A percentile compares a stretch with the other conserved stretches of the same genome.
These are phyloP conservation scores for Cicer pinnatifidum DNA, from an alignment of 306 rosid genomes.

Conservation along the genomic window DNA sequence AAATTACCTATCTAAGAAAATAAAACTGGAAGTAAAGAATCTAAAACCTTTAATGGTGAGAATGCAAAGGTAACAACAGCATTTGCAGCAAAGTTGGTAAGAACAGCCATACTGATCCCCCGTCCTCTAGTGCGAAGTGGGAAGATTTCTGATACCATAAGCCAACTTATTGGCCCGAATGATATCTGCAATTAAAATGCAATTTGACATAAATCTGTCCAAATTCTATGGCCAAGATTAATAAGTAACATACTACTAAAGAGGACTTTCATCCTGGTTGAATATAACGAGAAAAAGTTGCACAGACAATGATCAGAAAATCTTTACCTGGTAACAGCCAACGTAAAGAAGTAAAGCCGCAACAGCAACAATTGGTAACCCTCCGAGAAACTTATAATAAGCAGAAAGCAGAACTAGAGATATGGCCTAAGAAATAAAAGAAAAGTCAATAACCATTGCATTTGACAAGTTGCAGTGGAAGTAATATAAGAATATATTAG, in stretches of 20 bases:
- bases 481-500: slow-evolving; percentile 25
- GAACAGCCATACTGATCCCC: slow-evolving; percentile 96
- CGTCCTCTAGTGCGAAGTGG: slow-evolving; percentile 92
- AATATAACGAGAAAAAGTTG: slow-evolving; percentile 24
- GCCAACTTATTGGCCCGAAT: slow-evolving; percentile 98
- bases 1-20: slow-evolving; percentile 23
- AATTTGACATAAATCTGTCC: slow-evolving; percentile 27
- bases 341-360: slow-evolving; percentile 94
- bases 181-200: slow-evolving; percentile 73
- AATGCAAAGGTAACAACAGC: slow-evolving; percentile 92
- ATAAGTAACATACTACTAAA: neutral
- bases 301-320: slow-evolving; percentile 26
- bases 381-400: slow-evolving; percentile 88
- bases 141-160: slow-evolving; percentile 93
- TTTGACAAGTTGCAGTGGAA: slow-evolving; percentile 34
- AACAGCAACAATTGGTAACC: slow-evolving; percentile 80
- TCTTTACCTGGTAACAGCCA: slow-evolving; percentile 91
- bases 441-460: slow-evolving; percentile 43
- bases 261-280: slow-evolving; percentile 16
- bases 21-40: slow-evolving; percentile 19
- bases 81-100: slow-evolving; percentile 89
- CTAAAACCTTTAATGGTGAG: slow-evolving; percentile 76
- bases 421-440: slow-evolving; percentile 57
- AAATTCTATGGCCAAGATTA: neutral
- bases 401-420: slow-evolving; percentile 85